Evolutionary conservation across 2,329 filamentous ascomycete species (phyloP).

Genomic region (Pseudogymnoascus sp.): DNA sequence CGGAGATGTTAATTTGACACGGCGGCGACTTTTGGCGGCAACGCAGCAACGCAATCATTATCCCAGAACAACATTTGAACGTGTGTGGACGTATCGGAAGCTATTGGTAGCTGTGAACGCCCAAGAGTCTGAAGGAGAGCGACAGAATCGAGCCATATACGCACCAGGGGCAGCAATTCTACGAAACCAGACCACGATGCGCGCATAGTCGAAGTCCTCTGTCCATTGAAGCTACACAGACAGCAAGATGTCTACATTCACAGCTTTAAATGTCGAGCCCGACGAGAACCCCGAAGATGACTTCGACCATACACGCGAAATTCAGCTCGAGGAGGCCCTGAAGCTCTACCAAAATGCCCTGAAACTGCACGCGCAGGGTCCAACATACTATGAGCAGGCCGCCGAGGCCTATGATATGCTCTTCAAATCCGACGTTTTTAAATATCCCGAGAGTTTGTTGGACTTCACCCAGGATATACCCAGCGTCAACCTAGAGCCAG

Average conservation of each 20-base stretch:
- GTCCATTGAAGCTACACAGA: not conserved
- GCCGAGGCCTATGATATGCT: slow-evolving; percentile 74
- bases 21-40: not conserved
- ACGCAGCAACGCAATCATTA: not conserved
- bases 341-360: slow-evolving; percentile 90
- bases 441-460: slow-evolving; percentile 77
- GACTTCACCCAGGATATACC: slow-evolving; percentile 55
- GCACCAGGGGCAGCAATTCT: not conserved
- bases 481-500: slow-evolving; percentile 31
- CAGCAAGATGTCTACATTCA: slow-evolving; percentile 49
- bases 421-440: slow-evolving; percentile 90
- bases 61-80: not conserved
- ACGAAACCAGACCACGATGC: not conserved
- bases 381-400: slow-evolving; percentile 67
- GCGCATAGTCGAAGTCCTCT: not conserved
- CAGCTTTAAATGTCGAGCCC: slow-evolving; percentile 87
- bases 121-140: no score
- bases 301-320: slow-evolving; percentile 88
- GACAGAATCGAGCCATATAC: not conserved
- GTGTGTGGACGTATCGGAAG: not conserved
- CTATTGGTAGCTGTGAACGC: not conserved
- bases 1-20: not conserved
- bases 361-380: slow-evolving; percentile 84
- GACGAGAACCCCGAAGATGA: slow-evolving; percentile 88
- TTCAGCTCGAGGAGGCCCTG: slow-evolving; percentile 87